Percentiles rank a stretch among this genome's conserved stretches.
These are phyloP conservation scores for Polychytrium aggregatum DNA, from an alignment of 192 early-diverging fungal genomes.

Conservation along the genomic window DNA sequence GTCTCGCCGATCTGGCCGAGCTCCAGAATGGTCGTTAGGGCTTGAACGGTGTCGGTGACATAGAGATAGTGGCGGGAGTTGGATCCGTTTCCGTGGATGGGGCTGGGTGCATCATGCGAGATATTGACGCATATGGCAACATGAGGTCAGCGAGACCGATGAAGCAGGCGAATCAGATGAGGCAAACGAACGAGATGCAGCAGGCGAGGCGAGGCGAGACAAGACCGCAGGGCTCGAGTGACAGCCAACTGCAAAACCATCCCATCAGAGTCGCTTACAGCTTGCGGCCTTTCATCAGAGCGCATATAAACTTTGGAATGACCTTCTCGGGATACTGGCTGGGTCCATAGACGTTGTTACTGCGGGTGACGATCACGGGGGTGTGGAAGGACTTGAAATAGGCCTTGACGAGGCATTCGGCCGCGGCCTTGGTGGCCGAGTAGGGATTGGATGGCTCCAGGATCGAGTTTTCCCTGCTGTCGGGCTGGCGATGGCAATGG, in stretches of 20 bases:
- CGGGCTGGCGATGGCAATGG: constrained; percentile 27
- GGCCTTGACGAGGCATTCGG: constrained; percentile 62
- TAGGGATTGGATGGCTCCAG: constrained; percentile 70
- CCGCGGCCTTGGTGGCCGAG: constrained; percentile 77
- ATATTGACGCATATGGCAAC: too few species aligned
- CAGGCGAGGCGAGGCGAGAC: too few species aligned
- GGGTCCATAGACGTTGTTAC: constrained; percentile 73
- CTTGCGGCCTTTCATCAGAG: constrained; percentile 38
- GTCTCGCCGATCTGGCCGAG: constrained; percentile 56
- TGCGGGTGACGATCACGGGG: constrained; percentile 67
- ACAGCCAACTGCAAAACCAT: too few species aligned
- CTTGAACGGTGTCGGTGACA: constrained; percentile 56
- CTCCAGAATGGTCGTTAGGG: constrained; percentile 56
- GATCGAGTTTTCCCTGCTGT: constrained; percentile 48
- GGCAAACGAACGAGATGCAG: too few species aligned
- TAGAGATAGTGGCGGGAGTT: constrained; percentile 68
- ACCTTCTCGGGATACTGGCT: constrained; percentile 79
- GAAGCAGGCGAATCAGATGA: too few species aligned
- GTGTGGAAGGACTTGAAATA: constrained; percentile 67
- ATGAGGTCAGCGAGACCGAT: too few species aligned
- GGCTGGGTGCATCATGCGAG: too few species aligned
- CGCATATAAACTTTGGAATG: constrained; percentile 70
- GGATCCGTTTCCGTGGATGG: constrained; percentile 62
- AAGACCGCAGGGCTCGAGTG: too few species aligned
- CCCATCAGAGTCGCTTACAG: too few species aligned